Evolutionary conservation across 164 flowering plant species (phyloP), one percentile per base, ranked within the genome.

Genomic region (Aristolochia fimbriata): DNA sequence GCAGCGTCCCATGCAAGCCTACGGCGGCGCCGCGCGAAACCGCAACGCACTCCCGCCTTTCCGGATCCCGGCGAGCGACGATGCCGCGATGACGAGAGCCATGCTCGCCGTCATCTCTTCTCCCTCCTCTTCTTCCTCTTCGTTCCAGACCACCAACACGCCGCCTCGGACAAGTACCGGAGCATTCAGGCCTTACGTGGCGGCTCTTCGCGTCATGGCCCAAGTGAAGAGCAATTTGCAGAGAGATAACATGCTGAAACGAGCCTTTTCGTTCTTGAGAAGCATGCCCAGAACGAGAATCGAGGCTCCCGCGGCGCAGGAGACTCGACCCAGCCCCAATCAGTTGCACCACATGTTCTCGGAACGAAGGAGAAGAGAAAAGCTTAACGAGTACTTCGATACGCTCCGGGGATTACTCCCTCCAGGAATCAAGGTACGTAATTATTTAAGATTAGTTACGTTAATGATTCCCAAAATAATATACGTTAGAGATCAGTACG

Each of bases 291-390:
- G 60, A 2, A 60, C n/a, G 48, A 65, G 76, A 59, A 30, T 43
- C 0, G 78, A 77, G 14, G 80, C 72, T 48, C 68, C 61, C 21
- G 23, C 60, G 5, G 23, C 62, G 12, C 76, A 67, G 9, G 73
- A 22, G 25, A 62, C 62, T 25, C 76, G 76, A 0, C 87, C 86
- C 1, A 68, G 80, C 0, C 70, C 33, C 59, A 74, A 73, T 19
- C 92, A 83, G 57, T 41, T 85, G 62, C 85, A 84, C 22, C 98
- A 93, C 69, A 81, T 83, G 84, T 81, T 93, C 54, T 77, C 92
- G 0, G 98, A 93, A 74, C 70, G 97, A 15, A 86, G 73, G 57
- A 64, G 98, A 37, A 70, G 97, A 15, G 94, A 84, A 69, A 93
- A 87, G 61, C 80, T 87, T 49, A 93, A 90, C 55, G 94, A 87